phyloP scores from a whole-genome alignment of 2,329 filamentous ascomycete genomes.

The Diaporthe amygdali region DNA sequence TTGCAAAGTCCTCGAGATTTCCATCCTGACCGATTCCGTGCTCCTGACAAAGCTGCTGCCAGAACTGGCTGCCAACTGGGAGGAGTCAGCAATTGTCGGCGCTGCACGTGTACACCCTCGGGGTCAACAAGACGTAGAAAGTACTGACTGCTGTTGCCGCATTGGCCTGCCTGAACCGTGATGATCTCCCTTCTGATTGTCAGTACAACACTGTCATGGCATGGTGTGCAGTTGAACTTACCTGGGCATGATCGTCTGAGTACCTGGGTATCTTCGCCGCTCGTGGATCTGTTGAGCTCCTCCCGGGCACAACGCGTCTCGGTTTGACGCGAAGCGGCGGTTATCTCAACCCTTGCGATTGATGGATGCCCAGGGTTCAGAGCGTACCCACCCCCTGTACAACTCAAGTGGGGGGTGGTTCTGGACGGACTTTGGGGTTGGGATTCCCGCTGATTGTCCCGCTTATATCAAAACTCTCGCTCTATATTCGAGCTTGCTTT shows the following conservation, averaged over 20 bases:
- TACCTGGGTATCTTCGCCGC: background rate
- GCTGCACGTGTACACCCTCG: background rate
- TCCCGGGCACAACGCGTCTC: background rate
- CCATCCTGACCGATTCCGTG: constrained; percentile 98
- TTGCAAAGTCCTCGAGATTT: constrained; percentile 96
- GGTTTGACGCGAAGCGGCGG: constrained; percentile 5
- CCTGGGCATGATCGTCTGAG: constrained; percentile 39
- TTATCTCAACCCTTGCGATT: background rate
- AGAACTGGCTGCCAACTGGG: constrained; percentile 94
- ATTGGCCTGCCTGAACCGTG: constrained; percentile 98
- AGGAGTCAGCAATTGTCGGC: constrained; percentile 36
- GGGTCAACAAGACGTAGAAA: background rate
- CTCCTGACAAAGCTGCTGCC: constrained; percentile 97
- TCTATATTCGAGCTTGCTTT: no score
- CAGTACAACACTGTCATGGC: background rate
- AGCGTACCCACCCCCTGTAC: no score
- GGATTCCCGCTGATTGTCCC: no score
- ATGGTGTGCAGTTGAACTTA: constrained; percentile 22
- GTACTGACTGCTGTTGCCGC: constrained; percentile 95
- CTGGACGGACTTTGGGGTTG: background rate
- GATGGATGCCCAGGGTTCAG: background rate
- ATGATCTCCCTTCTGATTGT: constrained; percentile 83
- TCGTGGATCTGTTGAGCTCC: background rate
- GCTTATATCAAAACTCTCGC: no score
- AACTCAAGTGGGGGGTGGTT: no score